Evolutionary conservation across 805 yeast genomes (phyloP).

Genomic region (Tetrapisispora pingtungensis): DNA sequence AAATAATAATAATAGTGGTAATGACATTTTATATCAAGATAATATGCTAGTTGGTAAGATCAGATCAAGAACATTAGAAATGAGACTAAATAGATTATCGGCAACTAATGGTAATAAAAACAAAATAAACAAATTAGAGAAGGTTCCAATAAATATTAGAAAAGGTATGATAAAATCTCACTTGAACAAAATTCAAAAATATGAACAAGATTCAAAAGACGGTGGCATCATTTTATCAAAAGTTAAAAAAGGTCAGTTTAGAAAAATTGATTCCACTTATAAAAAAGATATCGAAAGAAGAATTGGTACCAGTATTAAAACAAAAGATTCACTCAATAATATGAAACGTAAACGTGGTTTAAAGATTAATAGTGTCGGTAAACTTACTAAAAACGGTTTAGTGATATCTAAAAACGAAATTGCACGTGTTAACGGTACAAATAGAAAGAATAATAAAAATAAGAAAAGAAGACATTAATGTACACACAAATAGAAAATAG

Average conservation of each 20-base stretch:
- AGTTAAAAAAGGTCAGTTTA: slow-evolving; percentile 54
- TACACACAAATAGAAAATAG: neutral
- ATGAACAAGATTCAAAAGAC: slow-evolving; percentile 71
- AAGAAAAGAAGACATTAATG: slow-evolving; percentile 2
- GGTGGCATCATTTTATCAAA: slow-evolving; percentile 84
- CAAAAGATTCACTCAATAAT: slow-evolving; percentile 32
- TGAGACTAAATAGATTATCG: slow-evolving; percentile 44
- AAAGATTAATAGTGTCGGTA: slow-evolving; percentile 66
- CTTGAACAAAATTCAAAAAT: slow-evolving; percentile 40
- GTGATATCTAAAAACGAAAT: slow-evolving; percentile 60
- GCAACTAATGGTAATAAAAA: slow-evolving; percentile 35
- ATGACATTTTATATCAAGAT: slow-evolving; percentile 18
- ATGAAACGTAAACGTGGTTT: slow-evolving; percentile 65
- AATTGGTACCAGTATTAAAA: slow-evolving; percentile 42
- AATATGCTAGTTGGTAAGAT: slow-evolving; percentile 62
- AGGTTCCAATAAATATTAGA: slow-evolving; percentile 82
- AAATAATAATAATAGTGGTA: slow-evolving; percentile 1
- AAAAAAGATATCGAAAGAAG: slow-evolving; percentile 30
- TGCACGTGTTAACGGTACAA: slow-evolving; percentile 20
- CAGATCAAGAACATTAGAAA: slow-evolving; percentile 51
- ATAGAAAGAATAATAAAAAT: slow-evolving; percentile 4
- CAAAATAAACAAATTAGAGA: slow-evolving; percentile 40
- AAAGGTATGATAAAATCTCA: slow-evolving; percentile 68
- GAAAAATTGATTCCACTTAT: slow-evolving; percentile 44
- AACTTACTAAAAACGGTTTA: slow-evolving; percentile 68